Evolutionary conservation across 768 basidiomycete species (phyloP).

Genomic region (Mycena olivaceomarginata): DNA sequence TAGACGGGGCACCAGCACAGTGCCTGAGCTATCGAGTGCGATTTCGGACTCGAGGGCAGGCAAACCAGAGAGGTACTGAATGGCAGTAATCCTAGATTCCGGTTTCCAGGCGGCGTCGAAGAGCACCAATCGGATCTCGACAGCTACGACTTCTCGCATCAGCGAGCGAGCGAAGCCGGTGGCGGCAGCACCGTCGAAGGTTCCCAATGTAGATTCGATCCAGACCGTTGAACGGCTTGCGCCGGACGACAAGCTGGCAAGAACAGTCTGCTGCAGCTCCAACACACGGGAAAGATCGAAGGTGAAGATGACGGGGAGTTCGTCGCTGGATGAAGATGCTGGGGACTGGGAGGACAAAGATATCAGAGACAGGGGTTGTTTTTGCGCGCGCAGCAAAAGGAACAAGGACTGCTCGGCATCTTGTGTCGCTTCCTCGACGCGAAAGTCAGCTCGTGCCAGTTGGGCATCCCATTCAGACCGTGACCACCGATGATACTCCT

Average conservation of each 20-base stretch:
- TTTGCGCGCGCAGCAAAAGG: neutral
- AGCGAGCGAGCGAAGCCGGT: slow-evolving; percentile 8
- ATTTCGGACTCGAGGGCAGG: neutral
- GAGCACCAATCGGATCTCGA: neutral
- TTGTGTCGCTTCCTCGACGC: neutral
- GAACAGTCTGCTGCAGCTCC: neutral
- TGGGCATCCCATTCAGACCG: slow-evolving; percentile 7
- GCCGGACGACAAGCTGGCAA: neutral
- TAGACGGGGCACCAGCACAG: neutral
- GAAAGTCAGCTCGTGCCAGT: neutral
- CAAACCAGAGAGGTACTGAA: neutral
- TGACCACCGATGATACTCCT: slow-evolving; percentile 25
- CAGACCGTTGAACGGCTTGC: neutral
- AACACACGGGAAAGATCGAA: neutral
- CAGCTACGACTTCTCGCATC: neutral
- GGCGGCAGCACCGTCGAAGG: neutral
- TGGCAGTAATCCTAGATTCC: neutral
- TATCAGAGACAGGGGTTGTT: neutral
- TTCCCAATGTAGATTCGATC: neutral
- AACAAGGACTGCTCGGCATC: neutral
- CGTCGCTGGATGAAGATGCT: neutral
- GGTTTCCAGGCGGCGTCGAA: neutral
- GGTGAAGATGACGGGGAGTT: neutral
- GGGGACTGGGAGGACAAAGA: neutral
- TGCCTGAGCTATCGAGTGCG: neutral